Conservation (phyloP, 768 basidiomycete species). For the Tricholoma flavovirens region DNA sequence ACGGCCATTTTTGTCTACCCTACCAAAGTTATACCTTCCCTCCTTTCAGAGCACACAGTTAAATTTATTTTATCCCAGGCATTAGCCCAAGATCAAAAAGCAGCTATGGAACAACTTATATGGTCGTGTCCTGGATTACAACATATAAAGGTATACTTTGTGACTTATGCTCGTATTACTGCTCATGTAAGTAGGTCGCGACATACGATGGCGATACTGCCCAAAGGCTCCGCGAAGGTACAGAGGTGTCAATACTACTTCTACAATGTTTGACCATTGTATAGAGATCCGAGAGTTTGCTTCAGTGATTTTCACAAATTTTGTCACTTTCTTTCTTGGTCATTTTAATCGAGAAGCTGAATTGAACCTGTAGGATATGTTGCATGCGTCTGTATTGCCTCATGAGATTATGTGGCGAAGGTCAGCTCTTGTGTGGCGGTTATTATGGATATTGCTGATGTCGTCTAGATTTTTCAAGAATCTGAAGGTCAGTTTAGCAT, state of each 20-base stretch:
- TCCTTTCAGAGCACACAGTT: neutral
- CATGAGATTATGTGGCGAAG: constrained; percentile 81
- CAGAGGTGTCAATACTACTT: constrained; percentile 2
- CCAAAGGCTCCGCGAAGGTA: constrained; percentile 58
- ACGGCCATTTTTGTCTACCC: constrained; percentile 87
- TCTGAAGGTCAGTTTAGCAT: constrained; percentile 38
- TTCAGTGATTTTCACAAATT: constrained; percentile 86
- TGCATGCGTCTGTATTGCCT: constrained; percentile 81
- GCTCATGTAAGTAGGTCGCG: constrained; percentile 37
- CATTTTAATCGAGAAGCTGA: constrained; percentile 3
- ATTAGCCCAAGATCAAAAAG: constrained; percentile 82
- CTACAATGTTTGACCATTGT: neutral
- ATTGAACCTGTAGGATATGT: constrained; percentile 54
- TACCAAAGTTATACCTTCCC: constrained; percentile 58
- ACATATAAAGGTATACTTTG: constrained; percentile 41
- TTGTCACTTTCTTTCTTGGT: constrained; percentile 40
- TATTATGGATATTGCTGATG: constrained; percentile 1
- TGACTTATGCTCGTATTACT: neutral
- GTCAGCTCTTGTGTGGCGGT: constrained; percentile 25
- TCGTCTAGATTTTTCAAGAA: constrained; percentile 63
- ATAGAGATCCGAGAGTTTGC: constrained; percentile 68
- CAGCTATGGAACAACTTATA: constrained; percentile 63
- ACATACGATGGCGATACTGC: constrained; percentile 91
- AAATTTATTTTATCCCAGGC: constrained; percentile 43
- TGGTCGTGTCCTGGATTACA: constrained; percentile 55